These are phyloP conservation scores for Nepenthes gracilis DNA, from an alignment of 148 eudicot species.

Conservation along the genomic window DNA sequence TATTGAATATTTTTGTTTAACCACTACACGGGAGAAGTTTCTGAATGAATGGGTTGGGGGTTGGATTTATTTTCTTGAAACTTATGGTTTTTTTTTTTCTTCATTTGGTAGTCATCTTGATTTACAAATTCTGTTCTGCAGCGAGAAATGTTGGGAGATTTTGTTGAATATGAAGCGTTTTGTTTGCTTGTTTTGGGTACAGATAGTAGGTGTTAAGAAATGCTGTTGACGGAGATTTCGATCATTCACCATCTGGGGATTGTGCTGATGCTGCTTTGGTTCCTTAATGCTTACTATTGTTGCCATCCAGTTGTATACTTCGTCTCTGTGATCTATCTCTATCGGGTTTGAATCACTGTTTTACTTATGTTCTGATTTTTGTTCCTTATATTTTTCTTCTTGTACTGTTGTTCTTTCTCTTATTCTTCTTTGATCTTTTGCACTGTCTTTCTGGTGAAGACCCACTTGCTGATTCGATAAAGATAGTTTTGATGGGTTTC, in stretches of 20 bases:
- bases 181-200: neutral
- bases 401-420: neutral
- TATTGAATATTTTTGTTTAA: too few relatives aligned
- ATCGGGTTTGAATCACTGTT: constrained; percentile 22
- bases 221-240: constrained; percentile 31
- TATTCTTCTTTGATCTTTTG: neutral
- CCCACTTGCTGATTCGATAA: too few relatives aligned
- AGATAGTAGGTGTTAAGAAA: neutral
- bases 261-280: constrained; percentile 43
- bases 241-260: constrained; percentile 54
- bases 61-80: too few relatives aligned
- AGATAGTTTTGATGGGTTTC: neutral
- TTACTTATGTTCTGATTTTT: neutral
- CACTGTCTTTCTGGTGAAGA: too few relatives aligned
- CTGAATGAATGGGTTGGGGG: too few relatives aligned
- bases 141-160: too few relatives aligned
- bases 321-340: constrained; percentile 41
- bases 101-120: too few relatives aligned
- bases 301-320: constrained; percentile 36
- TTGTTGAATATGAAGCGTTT: too few relatives aligned
- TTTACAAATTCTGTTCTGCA: too few relatives aligned
- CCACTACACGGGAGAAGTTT: too few relatives aligned
- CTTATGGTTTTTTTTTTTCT: too few relatives aligned
- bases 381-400: neutral
- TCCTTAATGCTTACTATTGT: constrained; percentile 29